Percentiles rank a stretch among this genome's conserved stretches.
phyloP scores from a whole-genome alignment of 345 rosid genomes.

The Punica granatum region DNA sequence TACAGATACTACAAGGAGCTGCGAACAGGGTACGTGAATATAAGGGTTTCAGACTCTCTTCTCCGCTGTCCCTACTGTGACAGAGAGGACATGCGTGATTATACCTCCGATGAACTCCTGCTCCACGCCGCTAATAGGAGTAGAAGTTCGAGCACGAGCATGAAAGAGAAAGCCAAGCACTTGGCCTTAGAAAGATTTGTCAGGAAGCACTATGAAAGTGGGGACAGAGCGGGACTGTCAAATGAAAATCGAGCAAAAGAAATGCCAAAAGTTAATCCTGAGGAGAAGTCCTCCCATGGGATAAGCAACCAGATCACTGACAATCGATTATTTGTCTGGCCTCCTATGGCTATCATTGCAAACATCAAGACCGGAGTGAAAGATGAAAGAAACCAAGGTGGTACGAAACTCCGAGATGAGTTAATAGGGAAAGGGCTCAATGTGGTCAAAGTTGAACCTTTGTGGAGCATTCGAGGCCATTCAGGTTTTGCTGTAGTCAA shows the following conservation, averaged over 20 bases:
- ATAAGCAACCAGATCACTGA: neutral
- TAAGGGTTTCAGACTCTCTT: conserved; percentile 25
- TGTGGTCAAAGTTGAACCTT: conserved; percentile 49
- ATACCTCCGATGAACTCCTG: conserved; percentile 28
- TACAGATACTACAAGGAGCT: conserved; percentile 33
- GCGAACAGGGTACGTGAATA: conserved; percentile 23
- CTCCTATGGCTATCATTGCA: conserved; percentile 61
- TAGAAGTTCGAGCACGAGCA: conserved; percentile 16
- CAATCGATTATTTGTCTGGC: conserved; percentile 44
- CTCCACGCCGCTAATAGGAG: conserved; percentile 31
- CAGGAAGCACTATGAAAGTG: conserved; percentile 22
- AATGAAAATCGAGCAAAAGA: neutral
- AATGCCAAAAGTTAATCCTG: neutral
- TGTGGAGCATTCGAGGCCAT: conserved; percentile 49
- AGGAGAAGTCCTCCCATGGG: neutral
- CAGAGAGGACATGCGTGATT: conserved; percentile 23
- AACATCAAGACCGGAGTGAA: conserved; percentile 37
- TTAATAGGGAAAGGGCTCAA: conserved; percentile 45
- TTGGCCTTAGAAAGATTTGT: conserved; percentile 41
- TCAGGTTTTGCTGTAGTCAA: conserved; percentile 63
- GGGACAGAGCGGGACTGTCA: neutral
- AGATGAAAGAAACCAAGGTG: conserved; percentile 44
- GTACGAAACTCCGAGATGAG: conserved; percentile 41
- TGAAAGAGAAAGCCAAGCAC: conserved; percentile 37
- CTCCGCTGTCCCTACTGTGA: conserved; percentile 50